A percentile compares a stretch with the other conserved stretches of the same genome.
Evolutionary conservation across 306 rosid species (phyloP).

Genomic region (Chamaecrista fasciculata): DNA sequence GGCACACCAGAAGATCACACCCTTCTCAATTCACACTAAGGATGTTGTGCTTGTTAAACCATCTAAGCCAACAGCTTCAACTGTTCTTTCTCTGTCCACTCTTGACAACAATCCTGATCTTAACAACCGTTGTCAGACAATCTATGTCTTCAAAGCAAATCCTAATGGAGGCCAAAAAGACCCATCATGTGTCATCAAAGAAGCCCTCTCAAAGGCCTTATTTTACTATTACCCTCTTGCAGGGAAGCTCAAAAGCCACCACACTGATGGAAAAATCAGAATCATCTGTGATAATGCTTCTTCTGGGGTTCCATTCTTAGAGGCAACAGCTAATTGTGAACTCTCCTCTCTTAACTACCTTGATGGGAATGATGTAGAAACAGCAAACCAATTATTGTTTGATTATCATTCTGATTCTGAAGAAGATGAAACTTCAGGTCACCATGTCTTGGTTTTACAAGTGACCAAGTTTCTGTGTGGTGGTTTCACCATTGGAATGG

Average conservation of each 20-base stretch:
- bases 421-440: constrained; percentile 28
- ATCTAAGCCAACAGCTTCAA: constrained; percentile 36
- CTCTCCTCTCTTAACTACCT: constrained; percentile 50
- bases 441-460: constrained; percentile 38
- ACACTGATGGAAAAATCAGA: constrained; percentile 36
- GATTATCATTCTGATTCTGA: constrained; percentile 33
- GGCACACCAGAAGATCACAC: constrained; percentile 24
- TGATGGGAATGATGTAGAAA: constrained; percentile 43
- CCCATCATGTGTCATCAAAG: constrained; percentile 36
- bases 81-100: constrained; percentile 38
- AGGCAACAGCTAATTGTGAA: constrained; percentile 37
- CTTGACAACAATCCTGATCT: constrained; percentile 35
- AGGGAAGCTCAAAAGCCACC: constrained; percentile 32
- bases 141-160: constrained; percentile 37
- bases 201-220: constrained; percentile 45
- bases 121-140: constrained; percentile 31
- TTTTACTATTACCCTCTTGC: constrained; percentile 51
- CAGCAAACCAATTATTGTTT: constrained; percentile 29
- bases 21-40: constrained; percentile 23
- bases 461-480: constrained; percentile 54
- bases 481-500: constrained; percentile 52
- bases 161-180: constrained; percentile 22
- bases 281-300: constrained; percentile 49
- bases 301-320: constrained; percentile 52
- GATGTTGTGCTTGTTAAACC: constrained; percentile 38